Percentiles rank a stretch among this genome's conserved stretches.
These are phyloP conservation scores for Paecilomyces sp. DNA, from an alignment of 2,329 filamentous ascomycete genomes.

Conservation along the genomic window DNA sequence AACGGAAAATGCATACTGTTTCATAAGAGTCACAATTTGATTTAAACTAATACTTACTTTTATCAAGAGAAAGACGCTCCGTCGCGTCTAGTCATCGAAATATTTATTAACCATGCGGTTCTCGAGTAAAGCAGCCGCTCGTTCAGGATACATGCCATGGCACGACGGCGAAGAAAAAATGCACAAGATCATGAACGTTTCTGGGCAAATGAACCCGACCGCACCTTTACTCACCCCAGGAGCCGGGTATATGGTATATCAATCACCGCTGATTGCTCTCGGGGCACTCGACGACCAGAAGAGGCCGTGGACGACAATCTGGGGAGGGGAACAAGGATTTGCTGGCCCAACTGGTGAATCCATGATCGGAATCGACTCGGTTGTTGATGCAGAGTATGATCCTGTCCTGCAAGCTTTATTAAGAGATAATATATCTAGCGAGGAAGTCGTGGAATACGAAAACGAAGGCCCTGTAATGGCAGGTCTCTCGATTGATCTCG, in stretches of 20 bases:
- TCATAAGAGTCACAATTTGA: no score
- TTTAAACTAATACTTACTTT: no score
- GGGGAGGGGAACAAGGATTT: constrained; percentile 68
- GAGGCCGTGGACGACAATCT: constrained; percentile 68
- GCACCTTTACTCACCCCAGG: constrained; percentile 54
- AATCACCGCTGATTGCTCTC: constrained; percentile 62
- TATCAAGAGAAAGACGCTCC: no score
- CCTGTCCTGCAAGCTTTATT: constrained; percentile 63
- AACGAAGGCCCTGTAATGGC: constrained; percentile 47
- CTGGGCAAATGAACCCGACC: constrained; percentile 59
- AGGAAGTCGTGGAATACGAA: constrained; percentile 36
- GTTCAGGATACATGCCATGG: constrained; percentile 35
- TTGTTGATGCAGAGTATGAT: constrained; percentile 57
- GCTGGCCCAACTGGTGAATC: constrained; percentile 54
- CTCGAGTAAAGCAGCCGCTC: constrained; percentile 1
- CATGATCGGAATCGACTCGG: constrained; percentile 57
- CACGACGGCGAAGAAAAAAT: constrained; percentile 62
- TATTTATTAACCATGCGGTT: no score
- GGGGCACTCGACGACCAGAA: constrained; percentile 61
- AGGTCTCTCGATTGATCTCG: constrained; percentile 57
- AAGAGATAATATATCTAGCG: constrained; percentile 26
- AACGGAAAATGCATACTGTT: no score
- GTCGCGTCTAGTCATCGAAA: no score
- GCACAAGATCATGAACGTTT: constrained; percentile 55
- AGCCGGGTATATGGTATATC: constrained; percentile 54